phyloP scores from a whole-genome alignment of 768 basidiomycete genomes.

The Suillus weaverae region DNA sequence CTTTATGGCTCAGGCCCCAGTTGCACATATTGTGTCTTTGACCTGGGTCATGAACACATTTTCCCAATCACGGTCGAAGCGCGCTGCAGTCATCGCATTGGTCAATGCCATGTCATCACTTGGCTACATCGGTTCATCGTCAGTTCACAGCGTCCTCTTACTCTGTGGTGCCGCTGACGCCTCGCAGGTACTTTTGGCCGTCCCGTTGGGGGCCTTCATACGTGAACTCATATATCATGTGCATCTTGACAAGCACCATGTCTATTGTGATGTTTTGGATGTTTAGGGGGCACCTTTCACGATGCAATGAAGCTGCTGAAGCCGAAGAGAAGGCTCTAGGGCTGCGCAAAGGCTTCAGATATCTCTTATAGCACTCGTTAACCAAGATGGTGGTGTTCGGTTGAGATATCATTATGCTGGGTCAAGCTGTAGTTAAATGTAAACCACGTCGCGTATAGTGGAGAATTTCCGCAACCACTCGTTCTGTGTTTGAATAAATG shows the following conservation, averaged over 20 bases:
- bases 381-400: not conserved
- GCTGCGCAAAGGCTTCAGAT: constrained; percentile 41
- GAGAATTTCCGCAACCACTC: not conserved
- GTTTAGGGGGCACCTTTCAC: constrained; percentile 45
- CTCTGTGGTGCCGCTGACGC: not conserved
- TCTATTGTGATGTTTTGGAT: constrained; percentile 48
- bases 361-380: constrained; percentile 37
- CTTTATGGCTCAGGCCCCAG: constrained; percentile 70
- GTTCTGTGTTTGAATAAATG: not conserved
- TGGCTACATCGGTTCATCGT: constrained; percentile 82
- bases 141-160: constrained; percentile 33
- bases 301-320: constrained; percentile 40
- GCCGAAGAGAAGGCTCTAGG: constrained; percentile 36
- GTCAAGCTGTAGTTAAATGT: not conserved
- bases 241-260: constrained; percentile 54
- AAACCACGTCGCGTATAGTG: not conserved
- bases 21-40: constrained; percentile 65
- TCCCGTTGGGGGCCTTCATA: constrained; percentile 70
- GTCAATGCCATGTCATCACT: constrained; percentile 78
- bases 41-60: constrained; percentile 56
- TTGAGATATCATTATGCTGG: not conserved
- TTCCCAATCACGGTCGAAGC: constrained; percentile 76
- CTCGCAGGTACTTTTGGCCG: constrained; percentile 62
- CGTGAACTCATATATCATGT: constrained; percentile 69
- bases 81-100: constrained; percentile 79